Evolutionary conservation across 139 green algal genomes (phyloP), one percentile per base, ranked within the genome.

Genomic region (Ulvella scutata): DNA sequence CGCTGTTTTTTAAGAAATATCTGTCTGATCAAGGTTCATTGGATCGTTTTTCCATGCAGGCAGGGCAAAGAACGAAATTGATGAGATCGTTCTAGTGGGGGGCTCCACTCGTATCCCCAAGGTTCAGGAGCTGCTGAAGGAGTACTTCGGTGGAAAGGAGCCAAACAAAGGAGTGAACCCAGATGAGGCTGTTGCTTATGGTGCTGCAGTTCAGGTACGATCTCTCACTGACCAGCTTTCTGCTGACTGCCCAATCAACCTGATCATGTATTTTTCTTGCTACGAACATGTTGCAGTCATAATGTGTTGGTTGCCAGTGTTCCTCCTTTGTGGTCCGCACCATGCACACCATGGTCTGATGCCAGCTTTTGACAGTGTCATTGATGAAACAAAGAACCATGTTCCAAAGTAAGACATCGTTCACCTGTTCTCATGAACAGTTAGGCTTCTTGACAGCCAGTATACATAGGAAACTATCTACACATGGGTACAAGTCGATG

Each of bases 1-100:
- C 67, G 40, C 29, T 80, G 37, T 80, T 44, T 80, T 77, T 39
- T 21, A 17, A 39, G 17, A 76, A 74, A 17, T 73, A 21, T 73
- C 10, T 21, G 61, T 73, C 20, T 75, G 34, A n/a, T n/a, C n/a
- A n/a, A n/a, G n/a, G n/a, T n/a, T n/a, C n/a, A n/a, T n/a, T n/a
- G n/a, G n/a, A n/a, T n/a, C n/a, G n/a, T n/a, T n/a, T n/a, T n/a
- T n/a, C n/a, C n/a, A n/a, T n/a, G n/a, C n/a, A n/a, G n/a, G n/a
- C n/a, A n/a, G n/a, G n/a, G n/a, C n/a, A n/a, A 73, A 74, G 74
- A 34, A 72, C 0, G 23, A 67, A 0, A 67, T 79, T 23, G 79
- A 98, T 74, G 93, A 98, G 82, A 93, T 99, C 62, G 92, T 99
- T 60, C 81, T 99, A 62, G 94, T 98, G 43, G 94, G 94, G 43